Conservation (phyloP, 2,329 filamentous ascomycete species). For the Verticillium nonalfalfae region DNA sequence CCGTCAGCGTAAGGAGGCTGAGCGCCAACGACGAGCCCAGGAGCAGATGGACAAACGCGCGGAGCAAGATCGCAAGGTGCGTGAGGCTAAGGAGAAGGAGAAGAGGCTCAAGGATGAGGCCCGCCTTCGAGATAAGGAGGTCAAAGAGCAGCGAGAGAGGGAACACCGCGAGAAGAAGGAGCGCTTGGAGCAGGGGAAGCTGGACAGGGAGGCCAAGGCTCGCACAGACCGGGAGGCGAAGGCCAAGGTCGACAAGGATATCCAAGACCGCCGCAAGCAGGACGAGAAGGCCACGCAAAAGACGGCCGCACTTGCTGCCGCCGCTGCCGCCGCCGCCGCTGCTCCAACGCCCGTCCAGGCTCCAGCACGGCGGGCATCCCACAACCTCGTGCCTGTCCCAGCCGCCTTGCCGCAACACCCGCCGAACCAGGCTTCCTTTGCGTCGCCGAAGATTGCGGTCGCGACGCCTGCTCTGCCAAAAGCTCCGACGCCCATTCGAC, state of each 20-base stretch:
- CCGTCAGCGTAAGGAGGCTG: conserved; percentile 74
- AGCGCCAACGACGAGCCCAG: conserved; percentile 70
- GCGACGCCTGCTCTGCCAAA: conserved; percentile 80
- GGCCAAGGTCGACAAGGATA: conserved; percentile 27
- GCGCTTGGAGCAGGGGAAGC: conserved; percentile 52
- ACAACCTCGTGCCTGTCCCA: conserved; percentile 36
- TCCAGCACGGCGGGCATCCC: conserved; percentile 22
- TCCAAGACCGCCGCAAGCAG: conserved; percentile 34
- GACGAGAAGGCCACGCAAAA: conserved; percentile 34
- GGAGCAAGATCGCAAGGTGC: conserved; percentile 77
- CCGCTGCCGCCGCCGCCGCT: conserved; percentile 28
- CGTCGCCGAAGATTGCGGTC: conserved; percentile 73
- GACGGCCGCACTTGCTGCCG: conserved; percentile 28
- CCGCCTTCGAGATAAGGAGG: conserved; percentile 71
- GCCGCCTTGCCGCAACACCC: conserved; percentile 53
- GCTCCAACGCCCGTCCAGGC: conserved; percentile 32
- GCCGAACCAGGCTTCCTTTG: conserved; percentile 48
- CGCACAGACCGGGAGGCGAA: conserved; percentile 22
- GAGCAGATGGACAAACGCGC: conserved; percentile 83
- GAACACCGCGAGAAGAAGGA: conserved; percentile 53
- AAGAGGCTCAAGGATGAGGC: conserved; percentile 82
- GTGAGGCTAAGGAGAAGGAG: conserved; percentile 54
- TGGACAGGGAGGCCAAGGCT: conserved; percentile 42
- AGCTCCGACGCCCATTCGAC: conserved; percentile 70
- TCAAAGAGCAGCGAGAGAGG: conserved; percentile 60